Base-by-base conservation (phyloP, 305 asterid genomes). In the Solanum hybrid region DNA sequence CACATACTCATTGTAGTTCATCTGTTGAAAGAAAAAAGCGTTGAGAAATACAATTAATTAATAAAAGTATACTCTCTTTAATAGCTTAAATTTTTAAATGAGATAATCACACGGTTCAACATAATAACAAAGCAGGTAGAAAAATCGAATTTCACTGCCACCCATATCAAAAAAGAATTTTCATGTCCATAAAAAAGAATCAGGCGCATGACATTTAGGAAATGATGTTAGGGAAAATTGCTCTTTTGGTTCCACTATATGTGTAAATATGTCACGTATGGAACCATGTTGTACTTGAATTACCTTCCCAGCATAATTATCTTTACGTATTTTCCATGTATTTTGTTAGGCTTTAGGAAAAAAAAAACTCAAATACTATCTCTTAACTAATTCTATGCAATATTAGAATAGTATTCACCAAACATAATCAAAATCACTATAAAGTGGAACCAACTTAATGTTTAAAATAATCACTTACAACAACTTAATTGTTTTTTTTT, bases 1-100 rank as follows among this genome's bases (percentile, higher is more conserved):
- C 90, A 91, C 57, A 89, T 91, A 91, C 64, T 91, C 91, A 28
- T 91, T 90, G 71, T 91, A 91, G 73, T 75, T 88, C 42, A 74
- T 86, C 93, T 90, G 92, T 75, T 18, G 24, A 5, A 77, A 77
- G 18, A 31, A 22, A 83, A 51, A 33, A 61, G 11, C 2, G 11
- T 61, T 8, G 26, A 61, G 71, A 61, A 18, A 7, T 8, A 61
- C 26, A 8, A 61, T 1, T 61, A 61, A 61, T 20, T 61, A 20
- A 20, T 61, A 61, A 61, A 61, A 61, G 8, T 61, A 20, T 61
- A 22, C 5, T 61, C 26, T 61, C 11, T 51, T 16, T 57, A 16
- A 57, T 18, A 57, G 26, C 26, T 8, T 61, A 20, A 57, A 61
- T 8, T 61, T 61, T 61, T 61, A 3, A 20, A 61, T 20, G 71